Base-by-base conservation (phyloP, 2,329 filamentous ascomycete genomes). In the Thelonectria discophora region DNA sequence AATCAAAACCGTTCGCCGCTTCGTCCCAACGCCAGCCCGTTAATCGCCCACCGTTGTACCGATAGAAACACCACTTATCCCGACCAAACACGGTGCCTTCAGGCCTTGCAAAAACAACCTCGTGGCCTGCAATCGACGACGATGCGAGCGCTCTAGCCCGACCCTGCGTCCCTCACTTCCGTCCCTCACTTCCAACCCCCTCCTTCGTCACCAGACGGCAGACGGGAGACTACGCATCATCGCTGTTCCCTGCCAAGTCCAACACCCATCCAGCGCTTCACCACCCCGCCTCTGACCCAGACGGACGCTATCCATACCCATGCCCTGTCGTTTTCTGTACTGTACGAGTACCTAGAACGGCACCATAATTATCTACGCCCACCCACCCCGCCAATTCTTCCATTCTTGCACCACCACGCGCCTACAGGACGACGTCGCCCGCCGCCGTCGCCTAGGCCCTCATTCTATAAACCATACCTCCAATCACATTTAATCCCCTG, bases 241-340 rank as follows among this genome's bases (percentile, higher is more conserved):
- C 45, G 55, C 55, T 45, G 34, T 47, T 47, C 18, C 13, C 45
- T 47, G 21, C 46, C 49, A 54, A 54, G 40, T 54, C 32, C 24
- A 24, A 7, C 24, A 24, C 56, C 57, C 47, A 47, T 62, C 58
- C 34, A 13, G 42, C 18, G 21, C 56, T 58, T 62, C 54, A 55
- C 60, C 69, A 72, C 69, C 70, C 69, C 70, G 70, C 70, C 70
- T 67, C 67, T 58, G 43, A 51, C 53, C 50, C 50, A 37, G 46
- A 55, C 30, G 48, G 48, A 65, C 70, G 63, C 47, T 70, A 72
- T 71, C 67, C 60, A 71, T 67, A 70, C 55, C 65, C 61, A 71
- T 67, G 69, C 55, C 65, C 59, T 49, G 56, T 55, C 51, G 42
- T 56, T 57, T 51, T 57, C 47, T 15, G 34, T 37, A 37, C 47